A percentile compares a stretch with the other conserved stretches of the same genome.
Evolutionary conservation across 1,139 yeast genomes (phyloP).

Genomic region (Yamadazyma songkhlaensis): DNA sequence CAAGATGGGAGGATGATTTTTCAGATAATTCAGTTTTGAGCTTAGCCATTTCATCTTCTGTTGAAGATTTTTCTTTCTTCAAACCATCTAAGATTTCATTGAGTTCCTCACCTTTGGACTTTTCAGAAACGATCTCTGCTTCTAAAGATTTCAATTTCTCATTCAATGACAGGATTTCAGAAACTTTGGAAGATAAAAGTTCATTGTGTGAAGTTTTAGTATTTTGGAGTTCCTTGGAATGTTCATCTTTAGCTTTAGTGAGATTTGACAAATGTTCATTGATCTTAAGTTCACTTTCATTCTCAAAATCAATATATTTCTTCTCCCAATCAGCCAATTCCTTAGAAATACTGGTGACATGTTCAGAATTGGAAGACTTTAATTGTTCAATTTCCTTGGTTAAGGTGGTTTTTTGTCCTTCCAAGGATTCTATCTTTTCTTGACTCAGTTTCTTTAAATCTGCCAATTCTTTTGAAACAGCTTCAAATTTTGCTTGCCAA

Average conservation of each 20-base stretch:
- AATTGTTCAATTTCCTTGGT: slow-evolving; percentile 8
- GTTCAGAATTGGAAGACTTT: slow-evolving; percentile 2
- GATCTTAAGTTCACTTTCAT: not conserved
- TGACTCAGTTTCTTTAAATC: slow-evolving; percentile 1
- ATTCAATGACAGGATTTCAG: not conserved
- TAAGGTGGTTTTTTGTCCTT: slow-evolving; percentile 9
- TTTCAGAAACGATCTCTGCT: slow-evolving; percentile 1
- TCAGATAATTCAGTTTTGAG: slow-evolving; percentile 3
- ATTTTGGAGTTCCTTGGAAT: slow-evolving; percentile 3
- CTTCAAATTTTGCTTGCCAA: slow-evolving; percentile 1
- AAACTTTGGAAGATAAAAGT: not conserved
- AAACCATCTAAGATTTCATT: not conserved
- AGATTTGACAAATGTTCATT: slow-evolving; percentile 1
- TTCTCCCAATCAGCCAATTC: slow-evolving; percentile 6
- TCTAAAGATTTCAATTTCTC: not conserved
- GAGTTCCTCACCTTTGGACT: not conserved
- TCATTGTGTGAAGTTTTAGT: not conserved
- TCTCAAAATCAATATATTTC: slow-evolving; percentile 5
- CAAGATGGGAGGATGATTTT: not conserved
- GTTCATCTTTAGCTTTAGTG: not conserved
- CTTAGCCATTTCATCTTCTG: not conserved
- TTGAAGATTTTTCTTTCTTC: not conserved
- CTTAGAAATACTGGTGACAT: slow-evolving; percentile 1
- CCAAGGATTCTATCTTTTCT: not conserved
- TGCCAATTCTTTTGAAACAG: slow-evolving; percentile 1